Conservation (phyloP, 371 early-diverging fungal species). For the Basidiobolus meristosporus region DNA sequence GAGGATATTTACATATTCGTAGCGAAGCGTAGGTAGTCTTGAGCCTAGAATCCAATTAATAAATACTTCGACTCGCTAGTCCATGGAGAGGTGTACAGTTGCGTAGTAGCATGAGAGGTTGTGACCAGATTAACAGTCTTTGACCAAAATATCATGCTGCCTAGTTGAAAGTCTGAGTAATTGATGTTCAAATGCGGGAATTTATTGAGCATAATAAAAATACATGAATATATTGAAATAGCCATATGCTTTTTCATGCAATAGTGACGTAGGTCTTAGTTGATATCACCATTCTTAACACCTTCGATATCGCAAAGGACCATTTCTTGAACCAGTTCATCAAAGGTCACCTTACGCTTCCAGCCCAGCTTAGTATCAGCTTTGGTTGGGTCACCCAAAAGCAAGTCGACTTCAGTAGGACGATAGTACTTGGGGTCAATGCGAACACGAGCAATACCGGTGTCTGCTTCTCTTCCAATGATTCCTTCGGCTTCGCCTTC, state of each 20-base stretch:
- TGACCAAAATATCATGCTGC: no score
- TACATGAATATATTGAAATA: no score
- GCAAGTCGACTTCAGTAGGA: constrained; percentile 68
- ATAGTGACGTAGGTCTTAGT: constrained; percentile 1
- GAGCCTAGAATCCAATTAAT: not conserved
- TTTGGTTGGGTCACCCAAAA: constrained; percentile 63
- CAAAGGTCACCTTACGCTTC: constrained; percentile 33
- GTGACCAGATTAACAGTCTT: no score
- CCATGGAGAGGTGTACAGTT: no score
- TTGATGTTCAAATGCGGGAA: no score
- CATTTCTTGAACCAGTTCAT: constrained; percentile 46
- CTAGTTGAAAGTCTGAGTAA: no score
- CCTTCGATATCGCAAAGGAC: constrained; percentile 42
- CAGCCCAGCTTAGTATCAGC: constrained; percentile 46
- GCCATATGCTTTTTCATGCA: no score
- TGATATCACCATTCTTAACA: constrained; percentile 7
- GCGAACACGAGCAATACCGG: constrained; percentile 45
- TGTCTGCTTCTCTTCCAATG: constrained; percentile 41
- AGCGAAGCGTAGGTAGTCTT: constrained; percentile 3
- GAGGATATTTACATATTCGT: constrained; percentile 31
- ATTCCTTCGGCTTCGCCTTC: constrained; percentile 55
- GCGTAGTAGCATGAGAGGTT: no score
- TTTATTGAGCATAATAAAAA: no score
- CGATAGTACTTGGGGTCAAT: constrained; percentile 66
- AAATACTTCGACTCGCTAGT: no score